Evolutionary conservation across 139 green algal genomes (phyloP).

Genomic region (Coccomyxa sp.): DNA sequence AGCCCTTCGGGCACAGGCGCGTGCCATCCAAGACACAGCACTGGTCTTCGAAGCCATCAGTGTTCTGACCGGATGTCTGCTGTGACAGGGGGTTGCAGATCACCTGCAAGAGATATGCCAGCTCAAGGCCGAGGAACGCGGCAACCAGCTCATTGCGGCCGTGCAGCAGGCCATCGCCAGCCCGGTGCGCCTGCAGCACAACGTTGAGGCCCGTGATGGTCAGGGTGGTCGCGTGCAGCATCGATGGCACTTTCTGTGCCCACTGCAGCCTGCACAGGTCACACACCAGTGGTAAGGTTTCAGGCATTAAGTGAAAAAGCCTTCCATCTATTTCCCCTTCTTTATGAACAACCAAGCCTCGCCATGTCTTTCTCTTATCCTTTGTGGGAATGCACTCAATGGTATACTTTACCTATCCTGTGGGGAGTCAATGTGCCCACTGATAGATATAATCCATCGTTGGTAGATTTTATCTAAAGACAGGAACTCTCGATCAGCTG

Average conservation of each 20-base stretch:
- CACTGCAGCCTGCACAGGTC: neutral
- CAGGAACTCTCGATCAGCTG: no score
- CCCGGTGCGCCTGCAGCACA: neutral
- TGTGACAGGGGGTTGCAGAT: neutral
- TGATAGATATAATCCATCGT: no score
- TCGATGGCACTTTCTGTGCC: neutral
- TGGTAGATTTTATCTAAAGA: no score
- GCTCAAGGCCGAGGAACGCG: neutral
- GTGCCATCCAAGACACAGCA: neutral
- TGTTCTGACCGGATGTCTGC: neutral
- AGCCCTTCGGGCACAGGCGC: no score
- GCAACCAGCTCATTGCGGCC: conserved; percentile 5
- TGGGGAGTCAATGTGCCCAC: no score
- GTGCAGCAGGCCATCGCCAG: neutral
- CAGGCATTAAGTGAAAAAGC: neutral
- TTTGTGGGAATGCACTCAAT: neutral
- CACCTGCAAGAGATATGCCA: neutral
- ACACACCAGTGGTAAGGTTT: neutral
- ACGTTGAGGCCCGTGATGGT: neutral
- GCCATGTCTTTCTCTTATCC: neutral
- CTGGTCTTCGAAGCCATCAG: neutral
- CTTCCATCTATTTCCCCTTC: no score
- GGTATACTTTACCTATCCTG: no score
- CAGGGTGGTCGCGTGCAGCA: neutral
- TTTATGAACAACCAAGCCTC: neutral